Base-by-base conservation (phyloP, 805 yeast species). In the Kurtzmaniella cleridarum region DNA sequence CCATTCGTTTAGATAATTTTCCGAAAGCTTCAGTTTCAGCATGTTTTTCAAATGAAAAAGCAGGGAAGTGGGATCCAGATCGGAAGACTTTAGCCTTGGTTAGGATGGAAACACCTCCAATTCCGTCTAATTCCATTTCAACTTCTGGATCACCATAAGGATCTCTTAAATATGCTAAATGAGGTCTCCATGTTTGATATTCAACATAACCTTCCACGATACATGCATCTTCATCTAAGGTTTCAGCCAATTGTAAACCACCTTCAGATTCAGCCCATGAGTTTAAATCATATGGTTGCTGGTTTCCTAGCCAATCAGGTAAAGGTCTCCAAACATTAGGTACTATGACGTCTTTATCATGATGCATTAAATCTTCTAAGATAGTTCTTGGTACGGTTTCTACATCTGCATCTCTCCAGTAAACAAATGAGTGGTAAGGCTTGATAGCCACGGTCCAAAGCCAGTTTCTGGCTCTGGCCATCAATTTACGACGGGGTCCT, bases 1-100 rank as follows among this genome's bases (percentile, higher is more conserved):
- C 90, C 95, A 91, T 87, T 45, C 82, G 70, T 49, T 86, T 81
- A 50, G 87, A 78, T 71, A 91, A 72, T 56, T 86, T 89, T 33
- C 95, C 98, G 61, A 93, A 91, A 0, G 95, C 98, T 63, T 93
- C 98, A 2, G 98, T 91, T 59, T 91, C 98, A 3, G 98, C 98
- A 59, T 93, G 98, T 52, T 87, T 88, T 61, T 87, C 85, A 62
- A 88, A 91, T 28, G 96, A 86, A 57, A 91, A 91, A 1, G 96
- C 98, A 8, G 98, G 98, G 74, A 90, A 91, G 64, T 88, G 95
- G 2, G 95, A 81, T 10, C 98, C 98, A 18, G 75, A 66, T 47
- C 88, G 73, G 69, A 91, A 91, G 2, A 91, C 96, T 34, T 71
- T 67, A 2, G 96, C 97, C 59, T 84, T 86, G 32, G 95, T 75